Conservation (phyloP, 2,329 filamentous ascomycete genomes). For the Cytospora leucostoma region DNA sequence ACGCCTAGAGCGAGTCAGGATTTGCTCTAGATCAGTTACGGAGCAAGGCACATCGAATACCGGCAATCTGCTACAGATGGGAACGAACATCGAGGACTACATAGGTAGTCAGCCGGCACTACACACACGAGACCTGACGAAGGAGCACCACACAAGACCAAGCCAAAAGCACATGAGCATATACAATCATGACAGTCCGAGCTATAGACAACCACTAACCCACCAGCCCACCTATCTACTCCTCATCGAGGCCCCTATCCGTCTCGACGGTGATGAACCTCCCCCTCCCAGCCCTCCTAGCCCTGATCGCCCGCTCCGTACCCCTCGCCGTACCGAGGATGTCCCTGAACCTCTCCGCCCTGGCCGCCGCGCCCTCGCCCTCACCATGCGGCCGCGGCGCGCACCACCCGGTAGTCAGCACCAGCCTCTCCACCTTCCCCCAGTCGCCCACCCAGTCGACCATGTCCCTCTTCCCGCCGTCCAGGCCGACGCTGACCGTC, state of each 20-base stretch:
- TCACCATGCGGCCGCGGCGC: conserved; percentile 28
- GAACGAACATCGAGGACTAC: too few species aligned
- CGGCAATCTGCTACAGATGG: too few species aligned
- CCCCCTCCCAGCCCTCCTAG: conserved; percentile 49
- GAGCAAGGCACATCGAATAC: too few species aligned
- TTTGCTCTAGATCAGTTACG: too few species aligned
- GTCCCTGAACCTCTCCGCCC: conserved; percentile 38
- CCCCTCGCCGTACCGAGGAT: conserved; percentile 42
- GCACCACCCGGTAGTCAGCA: conserved; percentile 50
- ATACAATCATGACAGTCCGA: too few species aligned
- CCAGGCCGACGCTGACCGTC: conserved; percentile 32
- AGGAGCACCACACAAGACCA: too few species aligned
- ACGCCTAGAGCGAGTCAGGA: too few species aligned
- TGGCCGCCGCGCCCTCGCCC: conserved; percentile 36
- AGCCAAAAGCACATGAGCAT: too few species aligned
- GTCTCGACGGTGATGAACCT: conserved; percentile 52
- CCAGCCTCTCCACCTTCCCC: conserved; percentile 52
- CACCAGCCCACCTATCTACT: neutral
- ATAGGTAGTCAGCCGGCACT: too few species aligned
- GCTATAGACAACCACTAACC: neutral
- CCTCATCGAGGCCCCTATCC: conserved; percentile 32
- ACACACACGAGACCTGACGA: too few species aligned
- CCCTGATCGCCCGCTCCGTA: conserved; percentile 51
- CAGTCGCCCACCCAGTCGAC: conserved; percentile 58
- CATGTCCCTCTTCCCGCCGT: conserved; percentile 43